phyloP scores from a whole-genome alignment of 768 basidiomycete genomes.

The Saitozyma podzolica region DNA sequence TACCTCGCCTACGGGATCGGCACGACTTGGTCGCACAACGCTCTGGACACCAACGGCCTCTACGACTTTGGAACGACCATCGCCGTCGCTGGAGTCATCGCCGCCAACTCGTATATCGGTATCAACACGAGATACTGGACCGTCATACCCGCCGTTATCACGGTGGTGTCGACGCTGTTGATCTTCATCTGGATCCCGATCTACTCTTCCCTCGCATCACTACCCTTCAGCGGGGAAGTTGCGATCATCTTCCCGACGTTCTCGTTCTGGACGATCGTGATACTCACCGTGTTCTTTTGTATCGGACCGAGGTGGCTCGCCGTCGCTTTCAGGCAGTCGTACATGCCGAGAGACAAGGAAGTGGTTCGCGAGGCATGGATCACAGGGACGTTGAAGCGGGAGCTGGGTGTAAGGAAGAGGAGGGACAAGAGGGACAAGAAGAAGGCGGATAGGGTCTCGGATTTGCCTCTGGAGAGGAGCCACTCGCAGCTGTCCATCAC shows the following conservation, averaged over 20 bases:
- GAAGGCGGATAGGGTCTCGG: conserved; percentile 4
- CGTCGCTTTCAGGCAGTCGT: conserved; percentile 70
- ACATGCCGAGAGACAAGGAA: conserved; percentile 80
- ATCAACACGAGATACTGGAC: conserved; percentile 86
- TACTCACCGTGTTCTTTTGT: conserved; percentile 68
- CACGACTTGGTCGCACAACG: conserved; percentile 66
- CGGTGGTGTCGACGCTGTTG: conserved; percentile 47
- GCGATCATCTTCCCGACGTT: conserved; percentile 72
- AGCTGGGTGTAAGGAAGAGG: conserved; percentile 33
- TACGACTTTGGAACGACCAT: conserved; percentile 91
- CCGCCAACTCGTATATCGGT: conserved; percentile 87
- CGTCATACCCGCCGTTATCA: conserved; percentile 33
- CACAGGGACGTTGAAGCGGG: conserved; percentile 38
- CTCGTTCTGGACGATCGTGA: conserved; percentile 78
- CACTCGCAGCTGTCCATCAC: background rate
- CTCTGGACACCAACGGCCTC: conserved; percentile 72
- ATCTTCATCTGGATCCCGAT: conserved; percentile 85
- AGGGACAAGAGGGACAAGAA: conserved; percentile 11
- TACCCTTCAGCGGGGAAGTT: conserved; percentile 72
- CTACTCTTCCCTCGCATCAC: conserved; percentile 76
- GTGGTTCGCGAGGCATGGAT: conserved; percentile 74
- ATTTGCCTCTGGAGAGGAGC: background rate
- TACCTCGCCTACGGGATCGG: conserved; percentile 62
- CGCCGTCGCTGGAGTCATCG: conserved; percentile 78
- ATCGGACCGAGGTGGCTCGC: conserved; percentile 78